Evolutionary conservation across 176 grass and related monocot genomes (phyloP).

Genomic region (Avena eriantha): DNA sequence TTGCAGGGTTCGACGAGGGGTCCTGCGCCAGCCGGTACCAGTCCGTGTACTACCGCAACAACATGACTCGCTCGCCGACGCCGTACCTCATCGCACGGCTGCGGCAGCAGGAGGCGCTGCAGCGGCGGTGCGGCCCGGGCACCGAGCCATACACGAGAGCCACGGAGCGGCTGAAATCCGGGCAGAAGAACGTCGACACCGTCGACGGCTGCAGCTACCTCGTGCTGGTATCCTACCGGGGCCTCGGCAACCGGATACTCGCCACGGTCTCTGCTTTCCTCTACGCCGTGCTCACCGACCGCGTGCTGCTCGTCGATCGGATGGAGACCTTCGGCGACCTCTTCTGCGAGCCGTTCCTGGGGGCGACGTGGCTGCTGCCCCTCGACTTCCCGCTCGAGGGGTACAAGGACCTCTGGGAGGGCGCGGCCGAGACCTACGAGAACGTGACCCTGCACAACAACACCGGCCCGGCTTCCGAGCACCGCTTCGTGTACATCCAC

Average conservation of each 20-base stretch:
- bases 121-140: constrained; percentile 60
- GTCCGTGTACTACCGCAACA: constrained; percentile 54
- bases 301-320: constrained; percentile 60
- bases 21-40: constrained; percentile 63
- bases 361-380: constrained; percentile 60
- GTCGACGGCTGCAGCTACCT: constrained; percentile 56
- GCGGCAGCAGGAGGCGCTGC: constrained; percentile 68
- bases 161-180: constrained; percentile 46
- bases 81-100: constrained; percentile 57
- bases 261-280: constrained; percentile 60
- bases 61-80: constrained; percentile 42
- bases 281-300: constrained; percentile 63
- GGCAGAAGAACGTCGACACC: neutral
- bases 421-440: neutral
- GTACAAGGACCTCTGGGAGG: neutral
- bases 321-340: constrained; percentile 37
- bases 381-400: constrained; percentile 41
- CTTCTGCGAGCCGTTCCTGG: constrained; percentile 70
- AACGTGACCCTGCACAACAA: neutral
- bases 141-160: constrained; percentile 41
- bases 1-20: constrained; percentile 44
- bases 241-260: constrained; percentile 63
- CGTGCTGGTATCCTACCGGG: constrained; percentile 48
- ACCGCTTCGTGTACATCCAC: constrained; percentile 46
- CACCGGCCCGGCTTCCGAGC: neutral